Evolutionary conservation across 805 yeast species (phyloP), one percentile per base, ranked within the genome.

Genomic region (Saturnispora mendoncae): DNA sequence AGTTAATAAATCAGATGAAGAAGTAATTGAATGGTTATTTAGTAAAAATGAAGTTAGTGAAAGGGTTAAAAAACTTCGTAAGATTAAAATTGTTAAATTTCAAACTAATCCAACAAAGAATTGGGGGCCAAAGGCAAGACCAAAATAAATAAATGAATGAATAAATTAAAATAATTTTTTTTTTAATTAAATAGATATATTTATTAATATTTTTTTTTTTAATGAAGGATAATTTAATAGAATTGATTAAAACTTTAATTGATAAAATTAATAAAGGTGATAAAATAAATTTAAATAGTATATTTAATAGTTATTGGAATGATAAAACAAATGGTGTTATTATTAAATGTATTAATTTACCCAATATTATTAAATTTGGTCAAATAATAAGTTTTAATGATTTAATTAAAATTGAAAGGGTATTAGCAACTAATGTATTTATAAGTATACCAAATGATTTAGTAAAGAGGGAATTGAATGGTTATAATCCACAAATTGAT

Each of bases 81-180:
- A 74, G 48, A 70, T 85, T 44, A 86, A 86, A 61, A 75, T 90
- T 56, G 86, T 86, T 12, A 71, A 96, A 52, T 90, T 72, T 61
- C 98, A 88, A 58, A 87, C 79, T 55, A 90, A 88, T 55, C 99
- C 99, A 13, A 74, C 86, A 1, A 84, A 84, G 57, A 80, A 84
- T 58, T 92, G 99, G 99, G 99, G 99, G 1, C 99, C 57, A 13
- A 51, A 51, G 32, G 77, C 95, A 3, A 78, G 82, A 54, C 94
- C 94, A 17, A 61, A 61, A 33, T 56, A 46, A 20, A 6, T 18
- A 6, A 5, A 14, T 18, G 14, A 9, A n/a, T 27, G 30, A 9
- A 27, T 14, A 27, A 9, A 6, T 23, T 23, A 9, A 6, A 9
- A 9, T 9, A 27, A 27, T 13, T 9, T 27, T 13, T 5, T 33